Conservation (phyloP, 1,284 basidiomycete genomes). For the Irpex lacteus region DNA sequence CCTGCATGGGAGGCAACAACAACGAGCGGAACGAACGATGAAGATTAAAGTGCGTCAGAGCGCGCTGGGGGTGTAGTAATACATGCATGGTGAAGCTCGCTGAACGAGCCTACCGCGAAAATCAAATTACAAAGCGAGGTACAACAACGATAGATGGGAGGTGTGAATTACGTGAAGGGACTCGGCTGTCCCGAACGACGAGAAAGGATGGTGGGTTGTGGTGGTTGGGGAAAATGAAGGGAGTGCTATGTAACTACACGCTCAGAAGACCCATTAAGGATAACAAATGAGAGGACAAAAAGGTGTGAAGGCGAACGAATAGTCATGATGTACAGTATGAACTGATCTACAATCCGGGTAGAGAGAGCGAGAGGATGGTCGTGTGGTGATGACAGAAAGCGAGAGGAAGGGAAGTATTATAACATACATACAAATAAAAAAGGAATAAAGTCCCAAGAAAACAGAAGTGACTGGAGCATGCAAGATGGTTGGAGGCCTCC, state of each 20-base stretch:
- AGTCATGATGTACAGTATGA: conserved; percentile 5
- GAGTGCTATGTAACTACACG: not conserved
- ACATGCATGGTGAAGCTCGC: not conserved
- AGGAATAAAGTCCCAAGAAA: conserved; percentile 1
- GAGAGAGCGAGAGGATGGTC: not conserved
- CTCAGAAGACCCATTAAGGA: not conserved
- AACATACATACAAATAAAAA: conserved; percentile 18
- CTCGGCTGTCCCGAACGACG: not conserved
- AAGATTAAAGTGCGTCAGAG: not conserved
- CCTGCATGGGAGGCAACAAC: not conserved
- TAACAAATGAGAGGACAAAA: not conserved
- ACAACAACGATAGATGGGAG: not conserved
- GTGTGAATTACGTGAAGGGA: not conserved
- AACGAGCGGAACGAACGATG: not conserved
- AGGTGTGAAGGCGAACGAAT: not conserved
- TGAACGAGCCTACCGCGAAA: not conserved
- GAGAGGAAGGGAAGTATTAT: conserved; percentile 4
- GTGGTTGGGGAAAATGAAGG: not conserved
- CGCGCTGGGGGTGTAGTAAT: not conserved
- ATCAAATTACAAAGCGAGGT: conserved; percentile 4
- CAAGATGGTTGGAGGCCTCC: not conserved
- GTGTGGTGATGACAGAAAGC: conserved; percentile 1
- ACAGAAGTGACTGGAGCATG: conserved; percentile 5
- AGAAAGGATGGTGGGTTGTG: not conserved
- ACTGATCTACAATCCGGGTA: conserved; percentile 4